phyloP scores from a whole-genome alignment of 2,329 filamentous ascomycete species.

The Penicillium janthinellum region DNA sequence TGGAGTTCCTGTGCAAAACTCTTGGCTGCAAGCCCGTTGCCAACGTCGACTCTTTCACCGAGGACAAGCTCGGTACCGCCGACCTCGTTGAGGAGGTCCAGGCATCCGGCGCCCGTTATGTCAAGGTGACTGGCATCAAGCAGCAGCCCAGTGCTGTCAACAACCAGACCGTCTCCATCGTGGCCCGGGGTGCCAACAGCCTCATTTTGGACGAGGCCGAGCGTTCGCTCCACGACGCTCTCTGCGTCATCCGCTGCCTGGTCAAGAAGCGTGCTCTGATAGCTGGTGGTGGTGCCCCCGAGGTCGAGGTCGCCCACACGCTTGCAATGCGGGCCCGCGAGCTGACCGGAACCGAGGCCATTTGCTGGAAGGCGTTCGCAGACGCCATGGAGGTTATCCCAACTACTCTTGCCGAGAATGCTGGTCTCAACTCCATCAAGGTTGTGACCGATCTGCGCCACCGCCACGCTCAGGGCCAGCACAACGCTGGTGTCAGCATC shows the following conservation, averaged over 20 bases:
- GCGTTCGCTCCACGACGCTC: slow-evolving; percentile 92
- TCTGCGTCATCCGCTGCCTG: slow-evolving; percentile 94
- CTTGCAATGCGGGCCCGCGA: slow-evolving; percentile 80
- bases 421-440: slow-evolving; percentile 96
- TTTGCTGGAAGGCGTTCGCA: slow-evolving; percentile 99
- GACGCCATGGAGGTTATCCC: slow-evolving; percentile 97
- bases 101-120: slow-evolving; percentile 83
- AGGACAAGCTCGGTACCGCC: slow-evolving; percentile 94
- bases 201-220: slow-evolving; percentile 97
- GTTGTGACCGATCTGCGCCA: slow-evolving; percentile 95
- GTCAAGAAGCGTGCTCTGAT: slow-evolving; percentile 99
- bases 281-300: slow-evolving; percentile 91
- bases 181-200: slow-evolving; percentile 90
- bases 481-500: slow-evolving; percentile 96
- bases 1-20: slow-evolving; percentile 99
- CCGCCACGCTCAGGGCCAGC: slow-evolving; percentile 91
- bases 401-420: slow-evolving; percentile 95
- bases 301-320: slow-evolving; percentile 91
- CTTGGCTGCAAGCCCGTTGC: slow-evolving; percentile 98
- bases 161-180: slow-evolving; percentile 86
- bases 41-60: slow-evolving; percentile 96
- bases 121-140: slow-evolving; percentile 93
- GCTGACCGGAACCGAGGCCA: slow-evolving; percentile 87
- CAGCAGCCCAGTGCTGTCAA: slow-evolving; percentile 59
- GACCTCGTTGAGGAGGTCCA: slow-evolving; percentile 93